Percentiles rank a stretch among this genome's conserved stretches.
Conservation (phyloP, 2,329 filamentous ascomycete genomes). For the Monilinia aucupariae region DNA sequence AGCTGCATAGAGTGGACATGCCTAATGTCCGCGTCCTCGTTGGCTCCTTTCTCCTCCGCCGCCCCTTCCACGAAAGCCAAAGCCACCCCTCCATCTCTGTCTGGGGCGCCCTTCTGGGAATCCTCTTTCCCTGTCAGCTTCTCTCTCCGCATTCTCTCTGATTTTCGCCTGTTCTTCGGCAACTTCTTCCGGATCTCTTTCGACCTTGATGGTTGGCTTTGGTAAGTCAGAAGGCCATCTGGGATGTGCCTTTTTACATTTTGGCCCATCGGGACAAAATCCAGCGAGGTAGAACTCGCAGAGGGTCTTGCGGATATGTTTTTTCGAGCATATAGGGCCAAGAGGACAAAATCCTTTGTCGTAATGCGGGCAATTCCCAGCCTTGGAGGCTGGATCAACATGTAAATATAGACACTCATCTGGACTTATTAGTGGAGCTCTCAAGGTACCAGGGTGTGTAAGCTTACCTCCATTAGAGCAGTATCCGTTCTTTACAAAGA, state of each 20-base stretch:
- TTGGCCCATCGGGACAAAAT: conserved; percentile 81
- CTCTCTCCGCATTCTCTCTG: conserved; percentile 48
- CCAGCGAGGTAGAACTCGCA: conserved; percentile 86
- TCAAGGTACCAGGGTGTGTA: not conserved
- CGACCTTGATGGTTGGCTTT: conserved; percentile 66
- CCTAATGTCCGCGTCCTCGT: conserved; percentile 18
- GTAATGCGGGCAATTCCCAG: conserved; percentile 83
- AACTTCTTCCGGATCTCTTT: conserved; percentile 48
- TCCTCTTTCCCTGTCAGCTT: conserved; percentile 40
- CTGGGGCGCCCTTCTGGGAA: conserved; percentile 30
- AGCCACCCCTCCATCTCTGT: conserved; percentile 25
- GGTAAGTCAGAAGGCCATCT: conserved; percentile 69
- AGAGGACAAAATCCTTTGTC: conserved; percentile 91
- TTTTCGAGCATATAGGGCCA: conserved; percentile 79
- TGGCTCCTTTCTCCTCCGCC: conserved; percentile 23
- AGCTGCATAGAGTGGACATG: conserved; percentile 3
- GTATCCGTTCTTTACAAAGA: conserved; percentile 88
- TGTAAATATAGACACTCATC: conserved; percentile 94
- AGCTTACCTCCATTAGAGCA: conserved; percentile 70
- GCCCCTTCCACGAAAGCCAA: conserved; percentile 27
- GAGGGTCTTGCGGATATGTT: conserved; percentile 75
- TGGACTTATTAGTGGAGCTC: conserved; percentile 19
- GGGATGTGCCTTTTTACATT: conserved; percentile 76
- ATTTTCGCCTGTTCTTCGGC: conserved; percentile 56
- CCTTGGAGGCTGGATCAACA: conserved; percentile 73